These are phyloP conservation scores for Mortierella claussenii DNA, from an alignment of 192 early-diverging fungal species.

Conservation along the genomic window DNA sequence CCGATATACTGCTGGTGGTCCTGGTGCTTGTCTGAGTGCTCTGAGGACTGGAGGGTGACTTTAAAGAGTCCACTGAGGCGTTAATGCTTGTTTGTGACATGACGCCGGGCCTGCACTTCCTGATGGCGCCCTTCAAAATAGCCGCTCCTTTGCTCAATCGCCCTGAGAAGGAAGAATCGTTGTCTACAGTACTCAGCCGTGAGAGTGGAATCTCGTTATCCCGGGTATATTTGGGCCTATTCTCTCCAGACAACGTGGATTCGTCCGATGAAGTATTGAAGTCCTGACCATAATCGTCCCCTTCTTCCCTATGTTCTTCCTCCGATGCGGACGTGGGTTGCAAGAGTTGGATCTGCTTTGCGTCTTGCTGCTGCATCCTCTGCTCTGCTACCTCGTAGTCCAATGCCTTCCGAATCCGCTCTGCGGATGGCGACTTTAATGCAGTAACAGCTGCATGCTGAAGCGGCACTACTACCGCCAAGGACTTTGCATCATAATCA, in stretches of 20 bases:
- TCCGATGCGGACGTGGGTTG: no score
- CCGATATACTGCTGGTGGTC: neutral
- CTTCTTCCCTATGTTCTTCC: no score
- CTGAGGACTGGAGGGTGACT: neutral
- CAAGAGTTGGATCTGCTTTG: no score
- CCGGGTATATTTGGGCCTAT: neutral
- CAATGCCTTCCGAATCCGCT: neutral
- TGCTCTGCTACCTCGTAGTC: neutral
- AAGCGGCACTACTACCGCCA: neutral
- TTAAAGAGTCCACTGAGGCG: neutral
- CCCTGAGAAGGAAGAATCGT: slow-evolving; percentile 11
- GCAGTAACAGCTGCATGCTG: neutral
- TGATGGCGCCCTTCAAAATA: slow-evolving; percentile 17
- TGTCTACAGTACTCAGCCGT: neutral
- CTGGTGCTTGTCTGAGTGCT: neutral
- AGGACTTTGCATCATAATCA: no score
- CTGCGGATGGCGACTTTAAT: neutral
- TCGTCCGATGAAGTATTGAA: no score
- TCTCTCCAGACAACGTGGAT: neutral
- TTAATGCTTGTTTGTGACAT: slow-evolving; percentile 7
- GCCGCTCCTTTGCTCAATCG: slow-evolving; percentile 30
- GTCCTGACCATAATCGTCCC: no score
- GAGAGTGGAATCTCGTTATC: slow-evolving; percentile 16
- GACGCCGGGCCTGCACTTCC: slow-evolving; percentile 5
- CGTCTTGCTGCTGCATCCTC: no score